Percentiles rank a stretch among this genome's conserved stretches.
Conservation (phyloP, 2,329 filamentous ascomycete species). For the Trichoderma sp. region DNA sequence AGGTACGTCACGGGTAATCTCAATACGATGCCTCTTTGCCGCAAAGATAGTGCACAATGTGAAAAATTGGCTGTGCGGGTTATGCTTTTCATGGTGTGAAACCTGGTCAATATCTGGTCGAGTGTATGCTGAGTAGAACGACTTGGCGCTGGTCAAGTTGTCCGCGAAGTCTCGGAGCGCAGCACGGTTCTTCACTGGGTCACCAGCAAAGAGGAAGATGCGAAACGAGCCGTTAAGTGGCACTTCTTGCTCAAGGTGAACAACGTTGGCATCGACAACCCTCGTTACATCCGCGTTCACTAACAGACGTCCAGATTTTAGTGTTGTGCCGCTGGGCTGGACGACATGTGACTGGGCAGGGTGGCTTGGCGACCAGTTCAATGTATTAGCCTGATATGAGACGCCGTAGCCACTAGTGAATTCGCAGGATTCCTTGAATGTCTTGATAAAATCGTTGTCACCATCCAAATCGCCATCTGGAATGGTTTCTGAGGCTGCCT, state of each 20-base stretch:
- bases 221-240: slow-evolving; percentile 87
- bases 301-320: slow-evolving; percentile 74
- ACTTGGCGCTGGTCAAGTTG: slow-evolving; percentile 64
- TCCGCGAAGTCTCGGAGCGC: slow-evolving; percentile 72
- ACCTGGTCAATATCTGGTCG: slow-evolving; percentile 63
- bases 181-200: slow-evolving; percentile 56
- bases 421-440: slow-evolving; percentile 88
- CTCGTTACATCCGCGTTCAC: slow-evolving; percentile 80
- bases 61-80: slow-evolving; percentile 82
- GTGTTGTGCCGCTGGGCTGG: slow-evolving; percentile 63
- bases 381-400: slow-evolving; percentile 74
- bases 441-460: slow-evolving; percentile 79
- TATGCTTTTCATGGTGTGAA: slow-evolving; percentile 77
- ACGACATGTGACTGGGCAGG: slow-evolving; percentile 70
- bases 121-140: slow-evolving; percentile 71
- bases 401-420: slow-evolving; percentile 94
- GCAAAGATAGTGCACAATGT: slow-evolving; percentile 78
- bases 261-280: slow-evolving; percentile 84
- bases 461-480: slow-evolving; percentile 29
- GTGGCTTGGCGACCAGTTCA: slow-evolving; percentile 81
- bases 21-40: slow-evolving; percentile 65
- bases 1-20: slow-evolving; percentile 72
- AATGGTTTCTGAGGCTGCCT: slow-evolving; percentile 56
- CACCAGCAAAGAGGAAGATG: slow-evolving; percentile 82
- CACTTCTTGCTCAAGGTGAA: slow-evolving; percentile 87